These are phyloP conservation scores for Hanseniaspora sp. DNA, from an alignment of 1,139 yeast genomes.

Conservation along the genomic window DNA sequence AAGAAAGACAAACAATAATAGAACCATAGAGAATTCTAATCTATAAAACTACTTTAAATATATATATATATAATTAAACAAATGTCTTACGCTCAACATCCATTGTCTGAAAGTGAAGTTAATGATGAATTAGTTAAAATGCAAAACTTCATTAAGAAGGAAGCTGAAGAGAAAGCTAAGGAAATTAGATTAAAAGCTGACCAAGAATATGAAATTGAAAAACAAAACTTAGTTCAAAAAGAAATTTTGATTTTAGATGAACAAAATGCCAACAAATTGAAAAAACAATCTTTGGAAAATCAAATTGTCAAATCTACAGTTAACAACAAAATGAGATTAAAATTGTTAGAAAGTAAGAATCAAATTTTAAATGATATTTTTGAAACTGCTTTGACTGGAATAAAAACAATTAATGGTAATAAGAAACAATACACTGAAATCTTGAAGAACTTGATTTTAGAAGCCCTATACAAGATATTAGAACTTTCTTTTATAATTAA, in stretches of 20 bases:
- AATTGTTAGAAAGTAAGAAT: slow-evolving; percentile 78
- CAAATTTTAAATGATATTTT: slow-evolving; percentile 66
- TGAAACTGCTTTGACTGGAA: slow-evolving; percentile 52
- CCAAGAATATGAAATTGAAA: slow-evolving; percentile 96
- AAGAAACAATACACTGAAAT: slow-evolving; percentile 54
- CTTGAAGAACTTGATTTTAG: slow-evolving; percentile 69
- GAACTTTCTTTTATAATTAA: slow-evolving; percentile 55
- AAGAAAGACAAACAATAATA: too few relatives aligned
- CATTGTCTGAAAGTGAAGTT: slow-evolving; percentile 43
- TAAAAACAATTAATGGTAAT: slow-evolving; percentile 43
- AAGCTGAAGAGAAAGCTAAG: slow-evolving; percentile 96
- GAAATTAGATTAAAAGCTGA: slow-evolving; percentile 93
- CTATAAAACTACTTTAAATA: too few relatives aligned
- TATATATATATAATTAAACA: too few relatives aligned
- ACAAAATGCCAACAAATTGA: slow-evolving; percentile 67
- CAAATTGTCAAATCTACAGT: slow-evolving; percentile 92
- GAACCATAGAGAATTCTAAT: too few relatives aligned
- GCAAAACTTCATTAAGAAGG: slow-evolving; percentile 98
- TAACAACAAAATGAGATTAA: slow-evolving; percentile 87
- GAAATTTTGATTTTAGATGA: slow-evolving; percentile 85
- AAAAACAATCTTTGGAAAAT: slow-evolving; percentile 84
- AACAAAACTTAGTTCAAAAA: slow-evolving; percentile 83
- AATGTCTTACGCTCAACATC: slow-evolving; percentile 28
- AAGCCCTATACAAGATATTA: slow-evolving; percentile 64
- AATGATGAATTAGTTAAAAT: slow-evolving; percentile 91